These are phyloP conservation scores for Isoetes engelmannii DNA, from an alignment of 83 land plant species.

Conservation along the genomic window DNA sequence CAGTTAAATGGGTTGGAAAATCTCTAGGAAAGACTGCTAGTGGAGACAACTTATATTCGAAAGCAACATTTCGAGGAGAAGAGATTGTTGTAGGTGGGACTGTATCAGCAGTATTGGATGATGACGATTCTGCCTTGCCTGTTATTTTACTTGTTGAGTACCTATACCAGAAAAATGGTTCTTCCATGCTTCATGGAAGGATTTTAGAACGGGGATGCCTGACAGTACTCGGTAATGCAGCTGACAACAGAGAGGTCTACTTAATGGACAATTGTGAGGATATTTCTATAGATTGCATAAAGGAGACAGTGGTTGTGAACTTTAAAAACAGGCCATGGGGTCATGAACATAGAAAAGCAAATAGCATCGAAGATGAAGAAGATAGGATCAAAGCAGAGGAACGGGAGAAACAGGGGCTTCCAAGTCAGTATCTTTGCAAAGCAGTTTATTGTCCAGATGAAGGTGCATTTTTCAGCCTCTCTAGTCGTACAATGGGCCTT, in stretches of 20 bases:
- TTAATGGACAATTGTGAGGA: constrained; percentile 65
- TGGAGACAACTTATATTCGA: constrained; percentile 43
- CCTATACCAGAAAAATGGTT: constrained; percentile 62
- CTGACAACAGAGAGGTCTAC: constrained; percentile 68
- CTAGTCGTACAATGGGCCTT: constrained; percentile 47
- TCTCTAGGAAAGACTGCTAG: constrained; percentile 36
- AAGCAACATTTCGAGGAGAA: constrained; percentile 41
- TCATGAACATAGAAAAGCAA: constrained; percentile 51
- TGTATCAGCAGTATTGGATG: constrained; percentile 44
- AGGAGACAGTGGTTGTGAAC: constrained; percentile 42
- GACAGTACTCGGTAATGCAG: constrained; percentile 82
- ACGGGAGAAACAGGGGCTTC: constrained; percentile 62
- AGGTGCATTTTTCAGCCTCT: constrained; percentile 72
- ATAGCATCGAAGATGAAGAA: constrained; percentile 43
- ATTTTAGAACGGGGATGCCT: constrained; percentile 42
- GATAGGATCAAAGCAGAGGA: constrained; percentile 62
- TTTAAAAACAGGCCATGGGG: constrained; percentile 60
- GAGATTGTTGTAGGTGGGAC: constrained; percentile 49
- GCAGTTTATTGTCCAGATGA: constrained; percentile 73
- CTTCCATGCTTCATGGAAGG: constrained; percentile 72
- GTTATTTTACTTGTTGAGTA: constrained; percentile 66
- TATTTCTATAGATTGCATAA: constrained; percentile 46
- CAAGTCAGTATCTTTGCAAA: constrained; percentile 62
- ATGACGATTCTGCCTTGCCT: constrained; percentile 25
- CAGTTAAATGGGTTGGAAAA: constrained; percentile 52